A percentile compares a stretch with the other conserved stretches of the same genome.
These are phyloP conservation scores for Globisporangium sylvaticum DNA, from an alignment of 352 stramenopile genomes.

Conservation along the genomic window DNA sequence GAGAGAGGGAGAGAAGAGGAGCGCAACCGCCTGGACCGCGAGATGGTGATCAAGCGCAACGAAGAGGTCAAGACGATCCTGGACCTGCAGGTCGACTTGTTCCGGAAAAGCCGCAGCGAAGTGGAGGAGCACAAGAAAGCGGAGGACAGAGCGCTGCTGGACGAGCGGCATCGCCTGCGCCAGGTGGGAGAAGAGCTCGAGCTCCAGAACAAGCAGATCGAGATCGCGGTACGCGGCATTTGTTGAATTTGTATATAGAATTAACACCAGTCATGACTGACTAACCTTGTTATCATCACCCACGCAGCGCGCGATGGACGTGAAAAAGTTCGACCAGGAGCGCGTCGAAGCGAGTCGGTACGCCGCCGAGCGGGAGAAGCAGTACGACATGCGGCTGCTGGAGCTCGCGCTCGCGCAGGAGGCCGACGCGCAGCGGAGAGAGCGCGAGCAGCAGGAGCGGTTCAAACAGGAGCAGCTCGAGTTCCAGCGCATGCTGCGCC, in stretches of 20 bases:
- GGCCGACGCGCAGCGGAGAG: slow-evolving; percentile 46
- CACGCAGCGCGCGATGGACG: slow-evolving; percentile 44
- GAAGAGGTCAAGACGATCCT: slow-evolving; percentile 73
- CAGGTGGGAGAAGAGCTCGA: slow-evolving; percentile 65
- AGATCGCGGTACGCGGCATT: slow-evolving; percentile 34
- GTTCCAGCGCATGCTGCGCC: slow-evolving; percentile 68
- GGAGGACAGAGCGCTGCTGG: slow-evolving; percentile 52
- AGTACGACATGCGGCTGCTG: slow-evolving; percentile 63
- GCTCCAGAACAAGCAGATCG: slow-evolving; percentile 39
- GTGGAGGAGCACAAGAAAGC: slow-evolving; percentile 32
- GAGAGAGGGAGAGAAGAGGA: too few species aligned
- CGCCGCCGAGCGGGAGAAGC: slow-evolving; percentile 44
- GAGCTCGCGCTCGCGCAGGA: slow-evolving; percentile 58
- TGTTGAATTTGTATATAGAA: background rate
- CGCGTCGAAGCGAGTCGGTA: slow-evolving; percentile 44
- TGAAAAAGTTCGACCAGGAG: slow-evolving; percentile 74
- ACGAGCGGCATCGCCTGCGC: slow-evolving; percentile 57
- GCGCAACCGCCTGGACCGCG: slow-evolving; percentile 49
- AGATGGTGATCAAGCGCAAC: slow-evolving; percentile 43
- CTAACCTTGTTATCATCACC: background rate
- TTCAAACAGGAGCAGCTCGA: slow-evolving; percentile 71
- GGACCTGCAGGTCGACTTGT: slow-evolving; percentile 68
- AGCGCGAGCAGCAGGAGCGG: slow-evolving; percentile 58
- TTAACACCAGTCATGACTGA: background rate
- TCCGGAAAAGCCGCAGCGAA: slow-evolving; percentile 41